A percentile compares a stretch with the other conserved stretches of the same genome.
Conservation (phyloP, 2,329 filamentous ascomycete genomes). For the Juglanconis sp. region DNA sequence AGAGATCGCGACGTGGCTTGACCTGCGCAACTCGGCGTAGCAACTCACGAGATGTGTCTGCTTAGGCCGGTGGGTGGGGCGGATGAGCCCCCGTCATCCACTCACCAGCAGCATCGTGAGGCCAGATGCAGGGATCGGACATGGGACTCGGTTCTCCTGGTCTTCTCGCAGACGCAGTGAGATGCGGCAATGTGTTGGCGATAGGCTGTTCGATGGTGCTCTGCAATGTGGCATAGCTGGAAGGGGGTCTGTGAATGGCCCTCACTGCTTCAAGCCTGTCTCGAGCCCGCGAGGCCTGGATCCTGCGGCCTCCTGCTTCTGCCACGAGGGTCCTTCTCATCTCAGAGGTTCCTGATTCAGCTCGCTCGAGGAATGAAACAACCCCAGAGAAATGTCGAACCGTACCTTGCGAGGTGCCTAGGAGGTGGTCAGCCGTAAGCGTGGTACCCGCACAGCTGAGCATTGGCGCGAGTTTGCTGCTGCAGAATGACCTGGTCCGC, state of each 20-base stretch:
- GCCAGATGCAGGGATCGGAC: conserved; percentile 1
- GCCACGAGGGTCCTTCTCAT: background rate
- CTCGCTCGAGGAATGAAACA: background rate
- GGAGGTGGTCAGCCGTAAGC: background rate
- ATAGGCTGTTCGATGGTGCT: background rate
- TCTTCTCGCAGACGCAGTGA: background rate
- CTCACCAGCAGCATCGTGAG: conserved; percentile 3
- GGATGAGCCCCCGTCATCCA: background rate
- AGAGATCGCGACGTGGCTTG: background rate
- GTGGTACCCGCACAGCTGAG: background rate
- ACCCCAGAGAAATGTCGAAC: background rate
- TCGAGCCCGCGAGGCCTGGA: background rate
- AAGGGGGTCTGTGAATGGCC: background rate
- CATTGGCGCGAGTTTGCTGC: background rate
- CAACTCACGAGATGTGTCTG: conserved; percentile 1
- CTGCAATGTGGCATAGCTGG: background rate
- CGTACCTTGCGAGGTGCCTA: background rate
- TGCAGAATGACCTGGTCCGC: background rate
- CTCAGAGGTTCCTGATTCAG: background rate
- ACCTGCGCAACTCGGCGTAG: conserved; percentile 3
- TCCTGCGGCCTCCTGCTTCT: background rate
- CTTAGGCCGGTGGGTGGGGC: background rate
- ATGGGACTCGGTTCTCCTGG: background rate
- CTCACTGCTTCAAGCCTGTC: conserved; percentile 1
- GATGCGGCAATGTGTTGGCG: background rate